Percentiles rank a stretch among this genome's conserved stretches.
phyloP scores from a whole-genome alignment of 441 rosid species.

The Adansonia gregorii region DNA sequence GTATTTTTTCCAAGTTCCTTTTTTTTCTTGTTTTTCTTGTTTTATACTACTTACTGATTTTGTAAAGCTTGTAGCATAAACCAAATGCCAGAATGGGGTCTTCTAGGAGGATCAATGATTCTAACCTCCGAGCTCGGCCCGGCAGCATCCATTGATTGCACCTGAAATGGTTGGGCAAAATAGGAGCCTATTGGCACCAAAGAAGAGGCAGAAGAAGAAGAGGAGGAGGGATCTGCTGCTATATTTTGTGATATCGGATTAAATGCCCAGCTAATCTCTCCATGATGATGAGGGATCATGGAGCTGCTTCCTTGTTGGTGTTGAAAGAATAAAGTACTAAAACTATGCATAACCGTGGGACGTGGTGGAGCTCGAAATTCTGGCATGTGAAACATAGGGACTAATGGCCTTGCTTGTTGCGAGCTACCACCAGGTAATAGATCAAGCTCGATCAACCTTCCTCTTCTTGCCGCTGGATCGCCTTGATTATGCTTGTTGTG shows the following conservation, averaged over 20 bases:
- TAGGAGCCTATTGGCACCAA: slow-evolving; percentile 64
- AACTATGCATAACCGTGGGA: slow-evolving; percentile 36
- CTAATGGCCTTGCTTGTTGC: slow-evolving; percentile 31
- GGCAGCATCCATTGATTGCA: slow-evolving; percentile 50
- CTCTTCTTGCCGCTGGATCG: slow-evolving; percentile 41
- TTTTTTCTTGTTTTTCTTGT: background rate
- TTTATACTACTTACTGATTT: slow-evolving; percentile 73
- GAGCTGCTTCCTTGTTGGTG: slow-evolving; percentile 61
- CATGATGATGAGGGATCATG: slow-evolving; percentile 49
- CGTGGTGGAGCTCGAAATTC: slow-evolving; percentile 45
- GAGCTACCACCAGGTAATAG: slow-evolving; percentile 56
- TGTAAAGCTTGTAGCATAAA: slow-evolving; percentile 84
- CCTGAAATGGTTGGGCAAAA: slow-evolving; percentile 63
- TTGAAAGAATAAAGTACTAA: slow-evolving; percentile 52
- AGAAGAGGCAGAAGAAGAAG: slow-evolving; percentile 49
- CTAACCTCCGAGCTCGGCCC: slow-evolving; percentile 77
- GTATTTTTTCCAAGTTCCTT: background rate
- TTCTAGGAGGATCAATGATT: slow-evolving; percentile 75
- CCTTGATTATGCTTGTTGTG: slow-evolving; percentile 36
- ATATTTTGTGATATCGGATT: slow-evolving; percentile 48
- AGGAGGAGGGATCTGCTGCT: slow-evolving; percentile 42
- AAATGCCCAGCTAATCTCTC: slow-evolving; percentile 69
- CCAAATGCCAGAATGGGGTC: slow-evolving; percentile 97
- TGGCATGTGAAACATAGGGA: slow-evolving; percentile 36
- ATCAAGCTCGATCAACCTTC: slow-evolving; percentile 74